Evolutionary conservation across 768 basidiomycete species (phyloP).

Genomic region (Psilocybe subaeruginosa): DNA sequence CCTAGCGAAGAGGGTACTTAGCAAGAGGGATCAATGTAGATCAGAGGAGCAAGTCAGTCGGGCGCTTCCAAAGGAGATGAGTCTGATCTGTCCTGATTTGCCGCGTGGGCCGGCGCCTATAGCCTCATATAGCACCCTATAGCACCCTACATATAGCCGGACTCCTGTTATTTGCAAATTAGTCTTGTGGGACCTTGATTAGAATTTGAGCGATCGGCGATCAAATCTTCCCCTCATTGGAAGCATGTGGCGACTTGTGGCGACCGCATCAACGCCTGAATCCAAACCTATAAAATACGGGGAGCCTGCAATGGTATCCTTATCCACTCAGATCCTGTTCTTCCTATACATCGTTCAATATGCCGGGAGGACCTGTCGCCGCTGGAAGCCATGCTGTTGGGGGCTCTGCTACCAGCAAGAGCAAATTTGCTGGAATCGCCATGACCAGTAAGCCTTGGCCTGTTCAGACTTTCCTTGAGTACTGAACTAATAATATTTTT

Average conservation of each 20-base stretch:
- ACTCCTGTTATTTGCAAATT: no score
- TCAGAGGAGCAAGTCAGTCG: background rate
- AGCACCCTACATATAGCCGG: no score
- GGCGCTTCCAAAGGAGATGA: background rate
- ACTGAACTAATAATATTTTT: background rate
- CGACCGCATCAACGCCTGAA: background rate
- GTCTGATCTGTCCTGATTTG: background rate
- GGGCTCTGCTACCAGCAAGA: conserved; percentile 38
- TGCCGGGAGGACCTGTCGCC: conserved; percentile 42
- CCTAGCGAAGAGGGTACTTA: no score
- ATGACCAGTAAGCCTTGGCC: conserved; percentile 35
- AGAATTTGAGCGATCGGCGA: conserved; percentile 6
- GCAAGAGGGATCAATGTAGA: background rate
- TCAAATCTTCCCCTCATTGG: conserved; percentile 13
- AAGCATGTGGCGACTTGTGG: conserved; percentile 11
- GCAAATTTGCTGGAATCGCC: conserved; percentile 42
- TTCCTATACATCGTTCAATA: conserved; percentile 20
- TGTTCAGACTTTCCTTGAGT: background rate
- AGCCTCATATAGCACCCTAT: background rate
- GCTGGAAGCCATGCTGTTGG: conserved; percentile 35
- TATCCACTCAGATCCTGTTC: conserved; percentile 16
- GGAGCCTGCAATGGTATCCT: conserved; percentile 3
- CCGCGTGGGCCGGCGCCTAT: conserved; percentile 12
- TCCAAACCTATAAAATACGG: conserved; percentile 14
- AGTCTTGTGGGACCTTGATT: background rate